phyloP scores from a whole-genome alignment of 1,284 basidiomycete species.

The Marasmius oreades region DNA sequence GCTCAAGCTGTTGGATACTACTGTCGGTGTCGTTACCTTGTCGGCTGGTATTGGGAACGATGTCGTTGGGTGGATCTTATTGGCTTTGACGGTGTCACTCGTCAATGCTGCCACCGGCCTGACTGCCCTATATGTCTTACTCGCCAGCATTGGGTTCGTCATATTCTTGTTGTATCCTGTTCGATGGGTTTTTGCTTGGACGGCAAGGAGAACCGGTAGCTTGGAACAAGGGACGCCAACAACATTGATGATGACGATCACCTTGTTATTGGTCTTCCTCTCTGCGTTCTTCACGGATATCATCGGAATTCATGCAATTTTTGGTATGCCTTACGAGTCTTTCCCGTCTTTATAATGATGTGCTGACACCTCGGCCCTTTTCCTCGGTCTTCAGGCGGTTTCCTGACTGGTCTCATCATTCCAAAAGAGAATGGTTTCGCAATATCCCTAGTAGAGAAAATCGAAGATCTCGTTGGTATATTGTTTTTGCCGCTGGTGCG shows the following conservation, averaged over 20 bases:
- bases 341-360: background rate
- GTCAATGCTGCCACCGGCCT: constrained; percentile 79
- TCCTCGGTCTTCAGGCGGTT: constrained; percentile 53
- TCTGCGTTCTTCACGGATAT: constrained; percentile 89
- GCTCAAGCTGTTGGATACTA: constrained; percentile 80
- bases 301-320: constrained; percentile 73
- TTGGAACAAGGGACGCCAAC: constrained; percentile 74
- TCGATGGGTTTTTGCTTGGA: constrained; percentile 61
- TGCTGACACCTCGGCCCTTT: constrained; percentile 32
- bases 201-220: constrained; percentile 69
- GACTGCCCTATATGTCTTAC: constrained; percentile 80
- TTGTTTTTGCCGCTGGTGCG: constrained; percentile 81
- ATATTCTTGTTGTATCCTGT: constrained; percentile 70
- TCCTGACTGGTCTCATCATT: constrained; percentile 85
- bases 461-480: constrained; percentile 76
- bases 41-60: constrained; percentile 92
- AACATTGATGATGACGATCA: constrained; percentile 74
- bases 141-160: constrained; percentile 72
- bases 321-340: constrained; percentile 36
- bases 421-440: constrained; percentile 87
- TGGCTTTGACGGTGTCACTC: constrained; percentile 85
- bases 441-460: constrained; percentile 70
- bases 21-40: constrained; percentile 83
- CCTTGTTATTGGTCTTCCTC: constrained; percentile 72
- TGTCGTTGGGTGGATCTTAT: constrained; percentile 72